phyloP scores from a whole-genome alignment of 2,329 filamentous ascomycete species.

The Trichoderma polysporum region DNA sequence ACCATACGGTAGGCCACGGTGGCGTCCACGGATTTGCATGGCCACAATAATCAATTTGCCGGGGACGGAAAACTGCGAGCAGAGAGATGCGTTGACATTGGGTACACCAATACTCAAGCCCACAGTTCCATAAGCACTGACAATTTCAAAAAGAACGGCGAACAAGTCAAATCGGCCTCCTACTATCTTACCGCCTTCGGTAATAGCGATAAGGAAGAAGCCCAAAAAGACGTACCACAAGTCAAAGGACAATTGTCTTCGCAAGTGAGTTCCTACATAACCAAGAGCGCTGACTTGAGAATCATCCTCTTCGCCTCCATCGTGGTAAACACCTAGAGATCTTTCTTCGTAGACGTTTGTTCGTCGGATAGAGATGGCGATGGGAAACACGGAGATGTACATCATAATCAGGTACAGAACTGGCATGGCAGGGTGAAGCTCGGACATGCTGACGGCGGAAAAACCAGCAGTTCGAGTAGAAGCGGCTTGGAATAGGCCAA shows the following conservation, averaged over 20 bases:
- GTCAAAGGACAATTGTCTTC: slow-evolving; percentile 92
- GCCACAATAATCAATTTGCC: slow-evolving; percentile 68
- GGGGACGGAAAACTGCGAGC: slow-evolving; percentile 73
- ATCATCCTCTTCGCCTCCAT: slow-evolving; percentile 47
- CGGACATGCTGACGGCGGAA: slow-evolving; percentile 71
- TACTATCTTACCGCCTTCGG: slow-evolving; percentile 73
- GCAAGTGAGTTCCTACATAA: slow-evolving; percentile 88
- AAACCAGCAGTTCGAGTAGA: slow-evolving; percentile 92
- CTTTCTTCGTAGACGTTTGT: slow-evolving; percentile 97
- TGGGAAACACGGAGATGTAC: slow-evolving; percentile 97
- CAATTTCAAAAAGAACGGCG: slow-evolving; percentile 75
- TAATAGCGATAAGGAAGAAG: slow-evolving; percentile 87
- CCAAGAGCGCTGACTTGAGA: slow-evolving; percentile 61
- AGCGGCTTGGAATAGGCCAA: slow-evolving; percentile 86
- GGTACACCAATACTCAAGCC: slow-evolving; percentile 85
- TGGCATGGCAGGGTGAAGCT: slow-evolving; percentile 85
- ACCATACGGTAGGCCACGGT: slow-evolving; percentile 67
- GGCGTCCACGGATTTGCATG: slow-evolving; percentile 68
- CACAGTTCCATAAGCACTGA: slow-evolving; percentile 92
- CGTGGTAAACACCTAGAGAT: slow-evolving; percentile 70
- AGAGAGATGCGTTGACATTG: slow-evolving; percentile 74
- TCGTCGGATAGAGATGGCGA: slow-evolving; percentile 88
- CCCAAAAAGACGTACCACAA: slow-evolving; percentile 96
- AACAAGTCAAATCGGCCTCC: slow-evolving; percentile 65
- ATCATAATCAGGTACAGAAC: slow-evolving; percentile 98